These are phyloP conservation scores for Aspergillus pseudoglaucus DNA, from an alignment of 2,329 filamentous ascomycete genomes.

Conservation along the genomic window DNA sequence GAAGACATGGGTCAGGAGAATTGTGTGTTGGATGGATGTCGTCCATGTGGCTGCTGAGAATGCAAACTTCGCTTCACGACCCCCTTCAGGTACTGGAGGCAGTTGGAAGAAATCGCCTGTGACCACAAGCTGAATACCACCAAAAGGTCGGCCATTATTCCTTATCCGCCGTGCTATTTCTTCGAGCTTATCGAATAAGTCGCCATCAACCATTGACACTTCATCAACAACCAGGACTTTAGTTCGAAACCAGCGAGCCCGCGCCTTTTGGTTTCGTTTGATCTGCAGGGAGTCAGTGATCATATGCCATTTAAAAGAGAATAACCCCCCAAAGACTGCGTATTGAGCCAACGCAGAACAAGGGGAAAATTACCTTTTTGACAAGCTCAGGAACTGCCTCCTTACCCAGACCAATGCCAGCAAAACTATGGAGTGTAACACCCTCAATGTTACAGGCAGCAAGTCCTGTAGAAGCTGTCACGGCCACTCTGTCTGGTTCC, in stretches of 20 bases:
- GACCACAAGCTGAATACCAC: conserved; percentile 90
- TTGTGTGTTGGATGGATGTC: conserved; percentile 90
- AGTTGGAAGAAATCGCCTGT: conserved; percentile 98
- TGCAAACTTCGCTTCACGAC: conserved; percentile 72
- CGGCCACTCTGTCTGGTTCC: conserved; percentile 78
- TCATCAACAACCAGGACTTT: conserved; percentile 89
- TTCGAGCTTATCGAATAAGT: conserved; percentile 93
- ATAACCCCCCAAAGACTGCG: no score
- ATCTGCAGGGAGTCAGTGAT: conserved; percentile 44
- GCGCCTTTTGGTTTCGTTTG: conserved; percentile 78
- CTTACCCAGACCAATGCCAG: conserved; percentile 91
- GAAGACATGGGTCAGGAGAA: conserved; percentile 91
- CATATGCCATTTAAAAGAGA: not conserved
- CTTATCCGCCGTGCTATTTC: conserved; percentile 76
- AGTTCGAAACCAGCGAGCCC: conserved; percentile 79
- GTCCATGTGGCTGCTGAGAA: conserved; percentile 91
- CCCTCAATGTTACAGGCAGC: conserved; percentile 96
- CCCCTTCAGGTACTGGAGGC: conserved; percentile 76
- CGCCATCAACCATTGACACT: conserved; percentile 96
- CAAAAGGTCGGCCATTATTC: conserved; percentile 88
- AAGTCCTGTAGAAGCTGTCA: conserved; percentile 91
- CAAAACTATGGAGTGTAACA: conserved; percentile 91
- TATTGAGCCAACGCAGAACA: no score
- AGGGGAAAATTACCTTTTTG: conserved; percentile 54
- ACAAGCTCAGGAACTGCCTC: conserved; percentile 73